A percentile compares a stretch with the other conserved stretches of the same genome.
Conservation (phyloP, 331 rosid species). For the Quercus phellos region DNA sequence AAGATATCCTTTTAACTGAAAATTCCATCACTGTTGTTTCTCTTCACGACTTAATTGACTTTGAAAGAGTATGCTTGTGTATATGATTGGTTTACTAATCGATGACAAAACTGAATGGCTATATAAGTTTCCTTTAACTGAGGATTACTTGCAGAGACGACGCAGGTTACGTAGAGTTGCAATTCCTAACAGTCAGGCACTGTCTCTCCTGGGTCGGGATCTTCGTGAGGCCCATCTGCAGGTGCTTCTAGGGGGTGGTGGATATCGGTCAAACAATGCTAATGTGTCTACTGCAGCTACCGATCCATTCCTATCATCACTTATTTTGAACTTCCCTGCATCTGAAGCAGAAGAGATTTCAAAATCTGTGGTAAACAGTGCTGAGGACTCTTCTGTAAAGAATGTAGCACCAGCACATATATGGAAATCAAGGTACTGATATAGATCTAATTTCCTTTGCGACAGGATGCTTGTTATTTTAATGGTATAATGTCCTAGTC, state of each 20-base stretch:
- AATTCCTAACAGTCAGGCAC: conserved; percentile 77
- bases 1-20: conserved; percentile 73
- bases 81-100: neutral
- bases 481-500: too few relatives aligned
- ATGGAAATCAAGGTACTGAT: conserved; percentile 86
- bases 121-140: conserved; percentile 44
- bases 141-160: conserved; percentile 78
- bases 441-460: neutral
- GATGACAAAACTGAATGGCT: neutral
- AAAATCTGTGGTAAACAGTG: conserved; percentile 60
- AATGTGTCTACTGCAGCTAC: conserved; percentile 50
- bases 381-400: conserved; percentile 58
- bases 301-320: conserved; percentile 88
- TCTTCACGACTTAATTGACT: neutral
- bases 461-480: neutral
- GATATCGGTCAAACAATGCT: conserved; percentile 58
- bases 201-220: conserved; percentile 86
- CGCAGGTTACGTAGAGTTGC: conserved; percentile 81
- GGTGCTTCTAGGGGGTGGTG: conserved; percentile 72
- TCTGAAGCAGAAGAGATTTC: conserved; percentile 88
- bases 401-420: conserved; percentile 49
- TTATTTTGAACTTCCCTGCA: conserved; percentile 77
- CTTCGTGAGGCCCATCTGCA: conserved; percentile 99
- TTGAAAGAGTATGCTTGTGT: neutral
- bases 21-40: neutral